Base-by-base conservation (phyloP, 2,329 filamentous ascomycete species). In the Fusarium sp. region DNA sequence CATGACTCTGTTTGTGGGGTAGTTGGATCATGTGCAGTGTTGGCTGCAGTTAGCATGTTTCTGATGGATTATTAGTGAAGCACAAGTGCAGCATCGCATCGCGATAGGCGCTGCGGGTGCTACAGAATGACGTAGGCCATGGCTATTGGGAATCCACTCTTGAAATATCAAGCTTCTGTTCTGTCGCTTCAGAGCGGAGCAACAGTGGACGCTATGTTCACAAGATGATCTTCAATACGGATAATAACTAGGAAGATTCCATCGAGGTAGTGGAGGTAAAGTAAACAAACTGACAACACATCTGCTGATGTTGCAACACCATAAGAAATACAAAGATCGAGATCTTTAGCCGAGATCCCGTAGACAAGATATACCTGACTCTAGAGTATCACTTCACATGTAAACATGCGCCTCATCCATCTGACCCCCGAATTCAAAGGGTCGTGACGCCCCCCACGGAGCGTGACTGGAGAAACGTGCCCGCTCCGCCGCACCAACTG, bases 51-150 rank as follows among this genome's bases (percentile, higher is more conserved):
- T 59, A 34, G 57, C 50, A 26, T 54, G 25, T 50, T 41, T 50
- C 34, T 25, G 42, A 55, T 46, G 44, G 57, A 43, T 60, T 39
- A 31, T 57, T 45, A 54, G 26, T 66, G 61, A 67, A 63, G 61
- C 54, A 55, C 52, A 39, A 55, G 23, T 69, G 59, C 59, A 69
- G 59, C 56, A 53, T 66, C 62, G 56, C 14, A 66, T 65, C 60
- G 60, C 56, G 64, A 71, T 71, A 61, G 59, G 64, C 65, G 68
- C 50, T 58, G 65, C 49, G 57, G 44, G 61, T 52, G 62, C 65
- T 74, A 73, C 68, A 48, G 25, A 62, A 74, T 75, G 73, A 75
- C 73, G 73, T 75, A 75, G 65, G 62, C 55, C 69, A 45, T 26
- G 60, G 55, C 57, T 50, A 50, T 50, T 18, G n/a, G 21, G 28